Conservation (phyloP, 306 rosid species). For the Oxytropis ochrocephala region DNA sequence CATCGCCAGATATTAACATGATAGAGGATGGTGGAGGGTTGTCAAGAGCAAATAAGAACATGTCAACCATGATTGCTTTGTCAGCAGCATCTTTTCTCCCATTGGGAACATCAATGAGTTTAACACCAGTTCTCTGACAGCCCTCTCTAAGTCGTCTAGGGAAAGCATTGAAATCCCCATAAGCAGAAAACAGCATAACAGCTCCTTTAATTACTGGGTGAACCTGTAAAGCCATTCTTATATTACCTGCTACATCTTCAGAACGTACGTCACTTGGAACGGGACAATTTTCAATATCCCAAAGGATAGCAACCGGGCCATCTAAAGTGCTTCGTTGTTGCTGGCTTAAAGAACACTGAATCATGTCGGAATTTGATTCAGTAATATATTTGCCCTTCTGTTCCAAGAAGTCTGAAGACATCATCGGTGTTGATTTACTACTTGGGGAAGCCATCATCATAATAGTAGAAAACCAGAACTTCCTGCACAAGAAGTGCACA, state of each 20-base stretch:
- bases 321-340: slow-evolving; percentile 44
- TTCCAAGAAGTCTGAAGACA: slow-evolving; percentile 40
- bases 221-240: slow-evolving; percentile 89
- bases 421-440: slow-evolving; percentile 28
- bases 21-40: slow-evolving; percentile 94
- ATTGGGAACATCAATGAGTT: slow-evolving; percentile 88
- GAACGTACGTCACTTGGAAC: slow-evolving; percentile 96
- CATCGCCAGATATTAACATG: slow-evolving; percentile 93
- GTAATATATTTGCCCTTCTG: slow-evolving; percentile 43
- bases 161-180: slow-evolving; percentile 92
- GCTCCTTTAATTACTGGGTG: slow-evolving; percentile 90
- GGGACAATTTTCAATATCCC: slow-evolving; percentile 97
- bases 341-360: slow-evolving; percentile 47
- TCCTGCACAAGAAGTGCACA: slow-evolving; percentile 32
- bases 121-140: slow-evolving; percentile 96
- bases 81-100: slow-evolving; percentile 99
- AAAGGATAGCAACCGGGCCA: slow-evolving; percentile 83
- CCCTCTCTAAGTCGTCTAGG: slow-evolving; percentile 91
- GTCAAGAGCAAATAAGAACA: slow-evolving; percentile 98
- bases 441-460: slow-evolving; percentile 43
- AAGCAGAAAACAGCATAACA: slow-evolving; percentile 77
- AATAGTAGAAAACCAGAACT: slow-evolving; percentile 22
- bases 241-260: slow-evolving; percentile 89
- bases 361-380: slow-evolving; percentile 45
- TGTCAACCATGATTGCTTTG: slow-evolving; percentile 94